A percentile compares a stretch with the other conserved stretches of the same genome.
Conservation (phyloP, 2,329 filamentous ascomycete species). For the Fusarium nisikadoi region DNA sequence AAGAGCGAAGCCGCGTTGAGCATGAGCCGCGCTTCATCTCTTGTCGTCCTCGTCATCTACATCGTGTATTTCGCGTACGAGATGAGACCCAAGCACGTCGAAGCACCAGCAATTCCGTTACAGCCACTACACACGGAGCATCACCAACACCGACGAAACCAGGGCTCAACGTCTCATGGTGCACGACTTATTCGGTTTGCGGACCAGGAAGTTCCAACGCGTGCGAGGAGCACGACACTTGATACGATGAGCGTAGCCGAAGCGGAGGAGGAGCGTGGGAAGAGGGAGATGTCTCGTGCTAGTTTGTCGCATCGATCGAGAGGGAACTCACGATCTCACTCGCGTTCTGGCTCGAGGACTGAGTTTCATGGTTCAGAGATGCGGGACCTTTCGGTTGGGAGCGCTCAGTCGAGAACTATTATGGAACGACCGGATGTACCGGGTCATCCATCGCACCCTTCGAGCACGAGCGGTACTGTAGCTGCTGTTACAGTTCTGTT, state of each 20-base stretch:
- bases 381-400: slow-evolving; percentile 36
- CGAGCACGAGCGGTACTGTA: slow-evolving; percentile 35
- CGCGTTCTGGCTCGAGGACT: slow-evolving; percentile 32
- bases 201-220: slow-evolving; percentile 33
- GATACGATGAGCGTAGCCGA: slow-evolving; percentile 18
- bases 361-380: slow-evolving; percentile 36
- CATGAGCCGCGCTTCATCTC: slow-evolving; percentile 80
- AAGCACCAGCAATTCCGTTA: slow-evolving; percentile 78
- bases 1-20: slow-evolving; percentile 72
- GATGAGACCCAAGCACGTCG: slow-evolving; percentile 70
- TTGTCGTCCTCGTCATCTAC: slow-evolving; percentile 79
- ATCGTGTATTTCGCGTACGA: slow-evolving; percentile 80
- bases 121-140: slow-evolving; percentile 63
- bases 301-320: slow-evolving; percentile 37
- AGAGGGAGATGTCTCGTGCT: slow-evolving; percentile 10
- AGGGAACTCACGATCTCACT: slow-evolving; percentile 41
- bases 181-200: slow-evolving; percentile 48
- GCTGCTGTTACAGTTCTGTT: slow-evolving; percentile 63
- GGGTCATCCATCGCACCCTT: not conserved
- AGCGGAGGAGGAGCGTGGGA: slow-evolving; percentile 12
- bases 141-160: slow-evolving; percentile 13
- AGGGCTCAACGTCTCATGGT: slow-evolving; percentile 10
- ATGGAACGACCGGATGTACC: not conserved
- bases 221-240: slow-evolving; percentile 31
- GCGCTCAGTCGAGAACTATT: slow-evolving; percentile 18